Conservation (phyloP, 2,329 filamentous ascomycete species). For the Magnaporthales sp. region DNA sequence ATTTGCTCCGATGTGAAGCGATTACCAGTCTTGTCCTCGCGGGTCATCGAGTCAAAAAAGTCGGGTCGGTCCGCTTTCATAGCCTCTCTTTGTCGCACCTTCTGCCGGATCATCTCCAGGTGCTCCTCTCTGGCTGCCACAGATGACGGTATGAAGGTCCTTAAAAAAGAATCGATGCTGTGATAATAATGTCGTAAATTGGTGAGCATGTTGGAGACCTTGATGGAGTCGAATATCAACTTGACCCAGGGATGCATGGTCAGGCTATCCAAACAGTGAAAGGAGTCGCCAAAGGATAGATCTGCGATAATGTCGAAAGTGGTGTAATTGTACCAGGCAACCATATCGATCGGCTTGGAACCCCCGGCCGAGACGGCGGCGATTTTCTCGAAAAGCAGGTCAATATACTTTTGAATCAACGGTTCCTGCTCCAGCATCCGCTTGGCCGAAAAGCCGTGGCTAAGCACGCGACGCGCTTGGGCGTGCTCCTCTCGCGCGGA, state of each 20-base stretch:
- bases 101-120: background rate
- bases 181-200: background rate
- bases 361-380: slow-evolving; percentile 3
- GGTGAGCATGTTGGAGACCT: slow-evolving; percentile 18
- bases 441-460: slow-evolving; percentile 10
- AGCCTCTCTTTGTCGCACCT: background rate
- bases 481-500: slow-evolving; percentile 5
- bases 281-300: slow-evolving; percentile 35
- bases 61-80: slow-evolving; percentile 7
- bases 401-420: slow-evolving; percentile 8
- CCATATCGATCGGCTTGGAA: slow-evolving; percentile 14
- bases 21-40: background rate
- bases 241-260: slow-evolving; percentile 19
- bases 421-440: slow-evolving; percentile 10
- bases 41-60: slow-evolving; percentile 9
- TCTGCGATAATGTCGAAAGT: slow-evolving; percentile 35
- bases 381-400: slow-evolving; percentile 4
- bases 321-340: slow-evolving; percentile 21
- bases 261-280: slow-evolving; percentile 26
- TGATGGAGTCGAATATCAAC: slow-evolving; percentile 17
- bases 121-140: background rate
- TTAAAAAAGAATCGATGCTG: background rate
- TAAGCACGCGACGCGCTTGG: slow-evolving; percentile 5
- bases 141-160: background rate
- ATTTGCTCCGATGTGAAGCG: background rate